Percentiles rank a stretch among this genome's conserved stretches.
Conservation (phyloP, 83 land plant species). For the Diphasiastrum complanatum region DNA sequence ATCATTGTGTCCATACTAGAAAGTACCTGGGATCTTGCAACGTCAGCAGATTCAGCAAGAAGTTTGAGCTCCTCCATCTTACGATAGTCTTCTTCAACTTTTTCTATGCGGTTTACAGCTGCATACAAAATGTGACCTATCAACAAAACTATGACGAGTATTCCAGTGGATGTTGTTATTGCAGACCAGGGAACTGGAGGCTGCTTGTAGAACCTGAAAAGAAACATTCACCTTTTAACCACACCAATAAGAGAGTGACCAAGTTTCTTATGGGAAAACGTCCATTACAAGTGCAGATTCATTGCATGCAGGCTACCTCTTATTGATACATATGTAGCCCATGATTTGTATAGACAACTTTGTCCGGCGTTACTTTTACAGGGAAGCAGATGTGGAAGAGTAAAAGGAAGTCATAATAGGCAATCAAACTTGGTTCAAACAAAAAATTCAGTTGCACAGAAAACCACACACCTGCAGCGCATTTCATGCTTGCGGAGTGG, state of each 20-base stretch:
- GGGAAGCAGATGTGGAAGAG: too few species aligned
- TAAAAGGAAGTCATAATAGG: neutral
- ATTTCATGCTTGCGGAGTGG: constrained; percentile 82
- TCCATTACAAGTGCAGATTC: too few species aligned
- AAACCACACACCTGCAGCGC: constrained; percentile 73
- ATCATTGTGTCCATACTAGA: too few species aligned
- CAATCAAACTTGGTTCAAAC: neutral
- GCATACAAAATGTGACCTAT: constrained; percentile 10
- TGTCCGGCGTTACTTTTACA: too few species aligned
- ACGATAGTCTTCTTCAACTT: too few species aligned
- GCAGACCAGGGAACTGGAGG: constrained; percentile 6
- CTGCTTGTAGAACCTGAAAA: constrained; percentile 2
- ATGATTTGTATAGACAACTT: too few species aligned
- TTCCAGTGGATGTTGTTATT: neutral
- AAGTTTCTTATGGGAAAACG: too few species aligned
- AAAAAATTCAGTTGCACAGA: neutral
- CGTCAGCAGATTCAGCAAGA: constrained; percentile 7
- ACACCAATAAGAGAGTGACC: too few species aligned
- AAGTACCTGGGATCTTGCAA: too few species aligned
- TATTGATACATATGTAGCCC: too few species aligned
- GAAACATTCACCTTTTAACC: too few species aligned
- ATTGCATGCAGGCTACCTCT: too few species aligned
- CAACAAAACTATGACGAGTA: neutral
- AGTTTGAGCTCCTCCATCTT: constrained; percentile 10
- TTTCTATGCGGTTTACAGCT: constrained; percentile 1